These are phyloP conservation scores for Dendrobium catenatum DNA, from an alignment of 106 monocot genomes.

Conservation along the genomic window DNA sequence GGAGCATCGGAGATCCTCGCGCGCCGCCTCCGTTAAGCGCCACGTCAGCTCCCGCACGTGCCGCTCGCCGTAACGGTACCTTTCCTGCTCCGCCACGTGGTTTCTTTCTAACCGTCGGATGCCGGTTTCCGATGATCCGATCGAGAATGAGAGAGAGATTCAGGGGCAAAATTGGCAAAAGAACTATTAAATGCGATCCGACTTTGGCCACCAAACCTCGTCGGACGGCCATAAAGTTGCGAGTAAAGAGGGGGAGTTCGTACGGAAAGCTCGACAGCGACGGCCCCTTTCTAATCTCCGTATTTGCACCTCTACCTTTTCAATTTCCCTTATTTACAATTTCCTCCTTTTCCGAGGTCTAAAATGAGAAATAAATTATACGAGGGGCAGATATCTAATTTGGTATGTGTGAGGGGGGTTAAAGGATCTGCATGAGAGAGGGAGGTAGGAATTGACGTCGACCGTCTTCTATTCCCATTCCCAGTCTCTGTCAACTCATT, in stretches of 20 bases:
- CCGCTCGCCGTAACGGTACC: neutral
- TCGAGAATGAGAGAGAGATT: neutral
- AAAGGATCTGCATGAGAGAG: neutral
- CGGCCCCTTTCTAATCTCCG: neutral
- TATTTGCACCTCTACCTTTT: neutral
- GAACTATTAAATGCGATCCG: neutral
- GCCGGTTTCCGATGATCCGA: neutral
- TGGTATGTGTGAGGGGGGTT: neutral
- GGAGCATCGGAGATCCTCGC: neutral
- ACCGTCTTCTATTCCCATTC: neutral
- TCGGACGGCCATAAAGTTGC: neutral
- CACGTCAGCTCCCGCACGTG: neutral
- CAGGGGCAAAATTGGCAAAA: neutral
- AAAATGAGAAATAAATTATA: neutral
- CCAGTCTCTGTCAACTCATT: neutral
- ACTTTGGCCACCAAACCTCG: constrained; percentile 1
- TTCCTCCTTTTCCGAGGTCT: neutral
- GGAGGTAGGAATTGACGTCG: neutral
- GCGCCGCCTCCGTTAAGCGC: neutral
- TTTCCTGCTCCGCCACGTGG: neutral
- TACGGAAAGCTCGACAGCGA: constrained; percentile 2
- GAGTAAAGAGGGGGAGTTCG: constrained; percentile 4
- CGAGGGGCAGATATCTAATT: neutral
- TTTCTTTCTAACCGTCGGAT: neutral
- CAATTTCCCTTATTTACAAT: neutral